Base-by-base conservation (phyloP, 2,329 filamentous ascomycete genomes). In the Pyrenophora tritici-repentis region DNA sequence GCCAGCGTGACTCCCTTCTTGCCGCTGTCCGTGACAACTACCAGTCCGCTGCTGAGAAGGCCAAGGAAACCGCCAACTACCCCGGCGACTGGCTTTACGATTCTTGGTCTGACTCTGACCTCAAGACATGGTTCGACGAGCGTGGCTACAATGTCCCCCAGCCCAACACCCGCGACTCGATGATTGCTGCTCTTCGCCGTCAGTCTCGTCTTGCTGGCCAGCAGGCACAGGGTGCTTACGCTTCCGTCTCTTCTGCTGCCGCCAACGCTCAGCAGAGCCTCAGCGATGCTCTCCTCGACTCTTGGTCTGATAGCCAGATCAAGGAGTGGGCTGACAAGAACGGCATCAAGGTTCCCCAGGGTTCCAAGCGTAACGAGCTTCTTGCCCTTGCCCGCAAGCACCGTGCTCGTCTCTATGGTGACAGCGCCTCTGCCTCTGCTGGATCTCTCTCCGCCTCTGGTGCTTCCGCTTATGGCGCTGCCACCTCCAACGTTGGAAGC, bases 271-370 rank as follows among this genome's bases (percentile, higher is more conserved):
- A 91, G 62, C 79, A 87, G 43, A 88, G 85, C 40, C 77, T 97
- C 35, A 90, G 87, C 56, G 90, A 97, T 65, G 86, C 87, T 65
- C 80, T 97, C 45, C 88, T 97, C 67, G 87, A 96, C 63, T 86
- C 89, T 3, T 99, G 94, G 94, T 87, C 88, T 67, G 92, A 97
- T 68, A 87, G 83, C 66, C 80, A 96, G 73, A 82, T 99, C 72
- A 97, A 97, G 82, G 87, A 90, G 57, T 97, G 94, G 79, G 86
- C 86, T 47, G 93, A 97, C 78, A 90, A 92, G 81, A 94, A 97
- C 65, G 85, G 86, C 50, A 88, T 99, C 70, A 82, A 82, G 79
- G 90, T 97, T 42, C 94, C 94, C 8, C 93, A 97, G 71, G 94
- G 93, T 40, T 95, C 90, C 68, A 92, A 89, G 80, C 80, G 85